These are phyloP conservation scores for Oenanthe javanica DNA, from an alignment of 140 eudicot species.

Conservation along the genomic window DNA sequence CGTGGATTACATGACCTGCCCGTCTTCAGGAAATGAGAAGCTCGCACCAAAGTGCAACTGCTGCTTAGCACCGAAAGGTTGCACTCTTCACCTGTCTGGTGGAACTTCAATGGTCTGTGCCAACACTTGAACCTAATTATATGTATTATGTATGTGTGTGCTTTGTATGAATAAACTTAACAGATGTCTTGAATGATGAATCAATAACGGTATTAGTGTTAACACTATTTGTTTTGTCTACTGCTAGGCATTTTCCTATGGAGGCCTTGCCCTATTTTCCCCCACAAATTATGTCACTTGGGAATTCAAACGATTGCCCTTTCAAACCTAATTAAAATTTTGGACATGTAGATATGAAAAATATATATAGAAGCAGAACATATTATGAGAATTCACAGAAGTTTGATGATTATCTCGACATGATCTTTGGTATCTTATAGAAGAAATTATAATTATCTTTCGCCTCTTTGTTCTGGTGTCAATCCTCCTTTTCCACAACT, in stretches of 20 bases:
- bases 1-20: constrained; percentile 19
- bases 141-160: background rate
- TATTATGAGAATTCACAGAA: background rate
- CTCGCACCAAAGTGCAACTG: constrained; percentile 22
- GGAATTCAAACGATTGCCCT: background rate
- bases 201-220: background rate
- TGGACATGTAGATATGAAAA: background rate
- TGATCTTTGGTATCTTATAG: background rate
- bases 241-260: too few relatives aligned
- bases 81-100: constrained; percentile 24
- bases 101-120: constrained; percentile 11
- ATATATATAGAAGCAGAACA: too few relatives aligned
- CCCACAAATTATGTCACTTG: too few relatives aligned
- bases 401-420: background rate
- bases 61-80: constrained; percentile 25
- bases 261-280: too few relatives aligned
- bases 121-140: background rate
- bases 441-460: constrained; percentile 34
- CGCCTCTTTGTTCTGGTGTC: constrained; percentile 98
- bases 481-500: constrained; percentile 89
- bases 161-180: background rate
- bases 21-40: background rate
- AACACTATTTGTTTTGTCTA: too few relatives aligned
- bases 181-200: background rate
- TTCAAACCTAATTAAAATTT: background rate